phyloP scores from a whole-genome alignment of 148 eudicot genomes.

The Rhododendron ovatum region DNA sequence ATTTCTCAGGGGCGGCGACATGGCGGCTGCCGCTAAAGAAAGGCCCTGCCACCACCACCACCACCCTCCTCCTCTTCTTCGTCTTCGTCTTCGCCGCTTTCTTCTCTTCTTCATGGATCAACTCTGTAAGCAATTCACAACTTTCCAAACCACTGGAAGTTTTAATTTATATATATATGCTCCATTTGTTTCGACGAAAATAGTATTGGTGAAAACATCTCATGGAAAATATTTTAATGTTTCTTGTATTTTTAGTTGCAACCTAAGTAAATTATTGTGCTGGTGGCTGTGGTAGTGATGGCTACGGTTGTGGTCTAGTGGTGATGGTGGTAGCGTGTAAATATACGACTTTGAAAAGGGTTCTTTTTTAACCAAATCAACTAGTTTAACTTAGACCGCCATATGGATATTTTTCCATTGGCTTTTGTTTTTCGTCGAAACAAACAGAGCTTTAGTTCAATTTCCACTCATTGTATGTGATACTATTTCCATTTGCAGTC shows the following conservation, averaged over 20 bases:
- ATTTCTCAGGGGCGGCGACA: background rate
- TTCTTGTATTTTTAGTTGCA: background rate
- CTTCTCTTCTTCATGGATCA: conserved; percentile 1
- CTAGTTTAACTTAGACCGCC: background rate
- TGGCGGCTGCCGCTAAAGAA: conserved; percentile 13
- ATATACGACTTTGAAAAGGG: background rate
- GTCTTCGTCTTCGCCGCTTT: background rate
- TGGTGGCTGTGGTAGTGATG: background rate
- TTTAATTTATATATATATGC: background rate
- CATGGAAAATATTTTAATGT: background rate
- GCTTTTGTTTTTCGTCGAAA: background rate
- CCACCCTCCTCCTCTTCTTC: background rate
- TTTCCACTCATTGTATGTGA: background rate
- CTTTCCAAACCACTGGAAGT: background rate
- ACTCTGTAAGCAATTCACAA: conserved; percentile 11
- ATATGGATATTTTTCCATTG: background rate
- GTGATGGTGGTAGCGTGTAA: background rate
- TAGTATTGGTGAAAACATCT: background rate
- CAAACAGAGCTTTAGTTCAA: background rate
- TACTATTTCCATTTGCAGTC: background rate
- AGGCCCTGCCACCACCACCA: background rate
- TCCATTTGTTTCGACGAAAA: background rate
- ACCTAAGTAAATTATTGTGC: background rate
- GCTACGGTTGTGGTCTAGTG: background rate
- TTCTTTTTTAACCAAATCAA: background rate